Base-by-base conservation (phyloP, 2,329 filamentous ascomycete species). In the Aspergillus chevalieri region DNA sequence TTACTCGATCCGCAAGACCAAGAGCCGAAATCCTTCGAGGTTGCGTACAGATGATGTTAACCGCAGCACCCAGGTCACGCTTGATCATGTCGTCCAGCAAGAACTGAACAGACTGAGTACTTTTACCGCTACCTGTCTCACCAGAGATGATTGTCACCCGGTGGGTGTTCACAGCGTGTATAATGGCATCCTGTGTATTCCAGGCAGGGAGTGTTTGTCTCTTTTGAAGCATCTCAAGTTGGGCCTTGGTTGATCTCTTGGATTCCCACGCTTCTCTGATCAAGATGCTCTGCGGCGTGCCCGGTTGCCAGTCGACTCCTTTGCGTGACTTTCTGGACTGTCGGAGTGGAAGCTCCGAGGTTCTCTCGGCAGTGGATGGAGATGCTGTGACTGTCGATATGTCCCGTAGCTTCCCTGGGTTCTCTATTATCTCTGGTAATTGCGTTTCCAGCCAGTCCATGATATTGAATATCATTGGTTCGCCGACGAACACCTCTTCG, bases 111-210 rank as follows among this genome's bases (percentile, higher is more conserved):
- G 89, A 93, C 67, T 98, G 93, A 0, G 93, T 97, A 44, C 89
- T 95, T 70, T 98, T 98, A 64, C 93, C 93, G 15, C 89, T 95
- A 47, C 93, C 93, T 3, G 93, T 98, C 71, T 97, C 93, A 58
- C 93, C 93, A 41, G 91, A 94, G 59, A 98, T 93, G 61, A 98
- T 96, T 1, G 89, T 95, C 46, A 98, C 90, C 67, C 96, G 86
- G 62, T 92, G 83, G 4, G 78, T 74, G 39, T 79, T 79, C 44
- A 98, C 87, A 0, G 87, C 86, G 17, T 80, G 68, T 8, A 97
- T 82, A 26, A 98, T 88, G 1, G 79, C 76, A 17, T 92, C 84
- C 59, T 82, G 84, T 60, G 93, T 82, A 52, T 82, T 81, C 93
- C 93, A 98, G 2, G 93, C 93, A 2, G 93, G 93, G 2, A 98